Evolutionary conservation across 2,329 filamentous ascomycete species (phyloP).

Genomic region (Paradendryphiella salina): DNA sequence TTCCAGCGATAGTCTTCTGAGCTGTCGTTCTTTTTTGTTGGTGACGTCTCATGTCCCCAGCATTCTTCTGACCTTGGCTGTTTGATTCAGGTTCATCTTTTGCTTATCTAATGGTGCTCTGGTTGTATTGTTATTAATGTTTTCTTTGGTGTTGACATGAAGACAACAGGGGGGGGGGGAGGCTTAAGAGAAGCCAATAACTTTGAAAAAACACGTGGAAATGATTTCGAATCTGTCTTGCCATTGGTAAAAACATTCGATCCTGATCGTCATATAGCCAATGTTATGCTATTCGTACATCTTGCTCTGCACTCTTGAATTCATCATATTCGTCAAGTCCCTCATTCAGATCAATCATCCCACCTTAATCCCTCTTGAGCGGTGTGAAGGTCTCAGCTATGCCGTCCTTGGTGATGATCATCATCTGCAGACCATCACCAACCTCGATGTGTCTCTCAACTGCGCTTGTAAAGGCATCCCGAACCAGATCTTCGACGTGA

Average conservation of each 20-base stretch:
- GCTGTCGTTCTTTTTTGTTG: no score
- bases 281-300: slow-evolving; percentile 28
- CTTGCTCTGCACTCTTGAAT: slow-evolving; percentile 23
- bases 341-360: slow-evolving; percentile 26
- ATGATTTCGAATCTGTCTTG: background rate
- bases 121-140: no score
- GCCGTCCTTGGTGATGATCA: slow-evolving; percentile 85
- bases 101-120: no score
- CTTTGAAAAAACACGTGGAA: background rate
- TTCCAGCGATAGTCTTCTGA: no score
- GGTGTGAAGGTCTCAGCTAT: slow-evolving; percentile 83
- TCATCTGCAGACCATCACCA: slow-evolving; percentile 91
- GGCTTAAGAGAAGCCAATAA: no score
- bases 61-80: no score
- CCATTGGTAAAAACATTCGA: slow-evolving; percentile 2
- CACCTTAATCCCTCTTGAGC: slow-evolving; percentile 65
- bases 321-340: slow-evolving; percentile 47
- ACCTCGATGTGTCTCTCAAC: slow-evolving; percentile 99
- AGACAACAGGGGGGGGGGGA: background rate
- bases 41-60: no score
- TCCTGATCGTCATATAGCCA: slow-evolving; percentile 5
- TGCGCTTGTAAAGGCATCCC: slow-evolving; percentile 96
- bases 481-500: slow-evolving; percentile 83
- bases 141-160: no score
- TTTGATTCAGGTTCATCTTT: no score